Percentiles rank a stretch among this genome's conserved stretches.
These are phyloP conservation scores for Alternaria arborescens DNA, from an alignment of 2,329 filamentous ascomycete species.

Conservation along the genomic window DNA sequence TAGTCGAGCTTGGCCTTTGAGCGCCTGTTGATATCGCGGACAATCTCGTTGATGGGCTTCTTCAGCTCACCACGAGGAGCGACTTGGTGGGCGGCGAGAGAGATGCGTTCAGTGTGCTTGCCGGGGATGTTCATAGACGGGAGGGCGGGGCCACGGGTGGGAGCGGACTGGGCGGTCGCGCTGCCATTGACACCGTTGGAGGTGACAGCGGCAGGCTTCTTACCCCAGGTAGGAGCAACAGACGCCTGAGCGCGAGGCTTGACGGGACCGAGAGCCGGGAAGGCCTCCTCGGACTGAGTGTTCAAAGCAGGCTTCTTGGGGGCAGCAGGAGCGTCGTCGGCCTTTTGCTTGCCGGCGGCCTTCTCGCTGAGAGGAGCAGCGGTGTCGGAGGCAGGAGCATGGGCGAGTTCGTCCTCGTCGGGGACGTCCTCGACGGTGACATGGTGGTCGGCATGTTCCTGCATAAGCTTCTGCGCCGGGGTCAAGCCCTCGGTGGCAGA, in stretches of 20 bases:
- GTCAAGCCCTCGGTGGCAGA: constrained; percentile 49
- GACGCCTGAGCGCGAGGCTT: constrained; percentile 69
- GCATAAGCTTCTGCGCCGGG: constrained; percentile 67
- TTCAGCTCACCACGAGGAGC: constrained; percentile 79
- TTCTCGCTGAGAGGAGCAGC: constrained; percentile 64
- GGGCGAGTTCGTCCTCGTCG: constrained; percentile 77
- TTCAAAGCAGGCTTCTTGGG: constrained; percentile 65
- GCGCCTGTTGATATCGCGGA: constrained; percentile 91
- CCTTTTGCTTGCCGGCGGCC: constrained; percentile 74
- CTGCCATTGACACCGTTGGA: constrained; percentile 59
- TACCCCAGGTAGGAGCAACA: constrained; percentile 80
- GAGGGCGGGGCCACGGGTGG: constrained; percentile 51
- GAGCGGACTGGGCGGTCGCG: constrained; percentile 57
- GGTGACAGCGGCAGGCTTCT: constrained; percentile 63
- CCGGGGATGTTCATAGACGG: constrained; percentile 79
- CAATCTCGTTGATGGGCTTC: constrained; percentile 82
- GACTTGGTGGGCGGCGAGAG: constrained; percentile 78
- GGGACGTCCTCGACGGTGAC: constrained; percentile 80
- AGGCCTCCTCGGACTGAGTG: constrained; percentile 87
- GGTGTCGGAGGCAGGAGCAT: constrained; percentile 60
- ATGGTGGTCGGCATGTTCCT: constrained; percentile 68
- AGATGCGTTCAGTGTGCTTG: constrained; percentile 79
- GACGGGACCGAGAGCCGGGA: constrained; percentile 85
- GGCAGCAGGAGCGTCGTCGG: constrained; percentile 55
- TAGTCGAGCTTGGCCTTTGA: constrained; percentile 87